phyloP scores from a whole-genome alignment of 208 protist species.

The Crithidia sp. region DNA sequence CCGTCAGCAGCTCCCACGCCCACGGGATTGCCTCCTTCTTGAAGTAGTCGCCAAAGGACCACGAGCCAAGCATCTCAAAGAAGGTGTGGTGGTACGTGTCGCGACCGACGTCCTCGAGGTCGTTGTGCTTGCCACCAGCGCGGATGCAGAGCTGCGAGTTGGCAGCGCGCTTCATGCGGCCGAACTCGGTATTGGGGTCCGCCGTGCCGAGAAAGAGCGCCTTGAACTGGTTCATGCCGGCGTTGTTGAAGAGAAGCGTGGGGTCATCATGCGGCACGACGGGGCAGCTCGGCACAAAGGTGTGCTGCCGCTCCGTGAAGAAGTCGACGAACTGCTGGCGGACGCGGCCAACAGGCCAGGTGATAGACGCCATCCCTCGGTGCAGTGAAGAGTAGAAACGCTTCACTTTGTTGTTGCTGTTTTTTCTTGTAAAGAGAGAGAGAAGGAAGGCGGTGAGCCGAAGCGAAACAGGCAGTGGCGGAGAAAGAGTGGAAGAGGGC shows the following conservation, averaged over 20 bases:
- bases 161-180: slow-evolving; percentile 93
- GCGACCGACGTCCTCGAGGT: slow-evolving; percentile 99
- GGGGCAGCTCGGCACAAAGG: slow-evolving; percentile 90
- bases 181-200: slow-evolving; percentile 93
- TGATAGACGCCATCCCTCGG: slow-evolving; percentile 36
- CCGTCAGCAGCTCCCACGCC: slow-evolving; percentile 98
- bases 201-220: slow-evolving; percentile 96
- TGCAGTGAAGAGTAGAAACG: slow-evolving; percentile 26
- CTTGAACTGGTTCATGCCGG: slow-evolving; percentile 99
- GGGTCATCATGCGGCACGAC: slow-evolving; percentile 97
- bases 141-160: slow-evolving; percentile 99
- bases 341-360: slow-evolving; percentile 88
- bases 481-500: no score
- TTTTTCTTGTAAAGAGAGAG: slow-evolving; percentile 15
- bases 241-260: slow-evolving; percentile 99
- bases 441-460: slow-evolving; percentile 3
- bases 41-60: slow-evolving; percentile 99
- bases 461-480: not conserved
- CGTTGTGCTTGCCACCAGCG: slow-evolving; percentile 99
- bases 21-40: slow-evolving; percentile 98
- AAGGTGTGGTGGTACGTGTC: slow-evolving; percentile 99
- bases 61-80: slow-evolving; percentile 99
- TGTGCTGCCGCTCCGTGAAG: slow-evolving; percentile 93
- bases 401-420: slow-evolving; percentile 12
- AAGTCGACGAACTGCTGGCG: slow-evolving; percentile 96